Evolutionary conservation across 1,284 basidiomycete genomes (phyloP), one percentile per base, ranked within the genome.

Genomic region (Leccinum idahoense): DNA sequence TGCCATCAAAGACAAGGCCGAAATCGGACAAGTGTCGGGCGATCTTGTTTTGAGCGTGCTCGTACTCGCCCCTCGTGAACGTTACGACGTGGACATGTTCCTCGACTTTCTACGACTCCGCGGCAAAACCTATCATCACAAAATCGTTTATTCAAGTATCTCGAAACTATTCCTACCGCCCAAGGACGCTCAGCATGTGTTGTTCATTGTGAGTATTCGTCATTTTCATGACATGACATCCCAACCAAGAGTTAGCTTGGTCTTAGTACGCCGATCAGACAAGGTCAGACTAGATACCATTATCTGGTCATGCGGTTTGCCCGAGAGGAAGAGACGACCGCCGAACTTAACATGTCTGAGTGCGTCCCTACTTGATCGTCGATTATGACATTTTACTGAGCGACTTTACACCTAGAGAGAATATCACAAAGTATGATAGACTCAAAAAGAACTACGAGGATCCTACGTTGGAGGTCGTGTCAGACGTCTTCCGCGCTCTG

Each of bases 111-210:
- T 99, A 71, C 89, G 97, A 53, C 80, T 99, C 44, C 90, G 96
- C 53, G 97, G 97, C 65, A 98, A 98, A 80, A 98, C 94, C 3
- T 99, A 99, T 79, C 97, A 99, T 78, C 99, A 99, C 84, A 97
- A 98, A 78, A 93, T 99, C 63, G 84, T 94, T 32, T 98, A 96
- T 78, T 85, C 85, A 53, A 93, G 91, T 66, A 95, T 99, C 69
- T 90, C 92, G 57, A 86, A 88, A 66, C 80, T 99, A 20, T 99
- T 99, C 83, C 82, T 99, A 20, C 81, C 99, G 3, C 97, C 97
- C 37, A 96, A 97, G 74, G 97, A 99, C 75, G 97, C 98, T 69
- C 87, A 94, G 62, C 96, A 98, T 74, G 91, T 98, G 54, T 83
- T 98, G 67, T 96, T 99, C 72, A 95, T 98, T 66, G 92, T 94